Evolutionary conservation across 768 basidiomycete genomes (phyloP).

Genomic region (Kwoniella europaea): DNA sequence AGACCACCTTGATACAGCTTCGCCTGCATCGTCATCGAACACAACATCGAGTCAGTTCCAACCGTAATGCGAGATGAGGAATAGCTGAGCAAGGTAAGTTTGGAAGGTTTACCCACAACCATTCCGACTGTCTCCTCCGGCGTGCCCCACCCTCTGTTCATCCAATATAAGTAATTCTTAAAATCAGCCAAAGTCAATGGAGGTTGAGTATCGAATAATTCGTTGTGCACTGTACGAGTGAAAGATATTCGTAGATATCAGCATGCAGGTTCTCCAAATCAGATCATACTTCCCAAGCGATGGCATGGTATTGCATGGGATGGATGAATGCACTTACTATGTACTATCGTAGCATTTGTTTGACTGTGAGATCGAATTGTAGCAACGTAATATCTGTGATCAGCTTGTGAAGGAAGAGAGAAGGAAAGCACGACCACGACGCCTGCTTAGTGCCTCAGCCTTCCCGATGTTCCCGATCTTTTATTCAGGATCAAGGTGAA

Average conservation of each 20-base stretch:
- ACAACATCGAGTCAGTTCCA: not conserved
- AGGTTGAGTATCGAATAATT: slow-evolving; percentile 40
- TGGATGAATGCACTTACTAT: slow-evolving; percentile 30
- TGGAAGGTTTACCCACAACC: slow-evolving; percentile 29
- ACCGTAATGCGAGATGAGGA: not conserved
- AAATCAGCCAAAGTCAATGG: slow-evolving; percentile 52
- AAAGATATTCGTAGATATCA: not conserved
- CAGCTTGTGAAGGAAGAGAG: not conserved
- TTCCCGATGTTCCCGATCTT: not conserved
- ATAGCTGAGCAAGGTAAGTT: too few species aligned
- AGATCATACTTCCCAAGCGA: not conserved
- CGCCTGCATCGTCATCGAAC: slow-evolving; percentile 10
- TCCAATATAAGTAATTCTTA: slow-evolving; percentile 58
- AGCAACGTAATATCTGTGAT: slow-evolving; percentile 2
- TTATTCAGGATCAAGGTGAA: too few species aligned
- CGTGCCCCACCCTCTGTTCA: slow-evolving; percentile 56
- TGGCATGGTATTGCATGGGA: not conserved
- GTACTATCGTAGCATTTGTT: slow-evolving; percentile 47
- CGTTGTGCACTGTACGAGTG: slow-evolving; percentile 51
- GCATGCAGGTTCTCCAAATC: not conserved
- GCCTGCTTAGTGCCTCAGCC: not conserved
- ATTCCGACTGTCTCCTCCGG: slow-evolving; percentile 47
- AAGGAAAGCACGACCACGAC: not conserved
- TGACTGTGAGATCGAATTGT: slow-evolving; percentile 27
- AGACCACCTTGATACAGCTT: slow-evolving; percentile 44